phyloP scores from a whole-genome alignment of 148 eudicot species.

The Gaultheria prostrata region DNA sequence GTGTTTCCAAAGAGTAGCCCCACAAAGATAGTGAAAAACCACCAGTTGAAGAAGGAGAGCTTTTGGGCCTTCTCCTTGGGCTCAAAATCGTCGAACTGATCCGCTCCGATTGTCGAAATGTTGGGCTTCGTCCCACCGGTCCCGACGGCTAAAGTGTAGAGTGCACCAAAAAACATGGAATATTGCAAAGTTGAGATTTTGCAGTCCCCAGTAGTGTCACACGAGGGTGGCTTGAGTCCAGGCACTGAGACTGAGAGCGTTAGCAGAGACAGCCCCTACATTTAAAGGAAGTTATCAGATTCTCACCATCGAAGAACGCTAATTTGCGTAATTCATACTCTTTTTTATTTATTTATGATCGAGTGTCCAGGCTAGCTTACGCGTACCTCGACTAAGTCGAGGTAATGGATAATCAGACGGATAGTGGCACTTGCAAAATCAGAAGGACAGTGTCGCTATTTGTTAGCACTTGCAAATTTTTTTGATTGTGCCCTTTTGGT shows the following conservation, averaged over 20 bases:
- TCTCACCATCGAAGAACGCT: background rate
- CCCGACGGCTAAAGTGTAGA: slow-evolving; percentile 71
- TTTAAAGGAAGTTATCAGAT: background rate
- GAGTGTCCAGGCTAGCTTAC: fast-evolving
- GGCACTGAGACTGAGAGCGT: slow-evolving; percentile 66
- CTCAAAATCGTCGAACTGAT: slow-evolving; percentile 74
- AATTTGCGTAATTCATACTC: background rate
- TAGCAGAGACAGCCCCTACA: slow-evolving; percentile 65
- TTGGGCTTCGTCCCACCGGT: slow-evolving; percentile 90
- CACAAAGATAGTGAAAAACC: slow-evolving; percentile 82
- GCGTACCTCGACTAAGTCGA: no score
- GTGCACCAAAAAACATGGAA: slow-evolving; percentile 63
- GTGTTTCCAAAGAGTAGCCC: slow-evolving; percentile 84
- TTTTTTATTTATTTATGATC: no score
- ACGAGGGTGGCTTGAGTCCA: slow-evolving; percentile 53
- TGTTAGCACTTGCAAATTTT: no score
- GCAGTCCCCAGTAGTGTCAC: slow-evolving; percentile 42
- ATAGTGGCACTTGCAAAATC: no score
- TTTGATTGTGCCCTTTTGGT: no score
- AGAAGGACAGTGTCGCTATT: background rate
- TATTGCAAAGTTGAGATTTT: slow-evolving; percentile 55
- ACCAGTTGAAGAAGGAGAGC: slow-evolving; percentile 85
- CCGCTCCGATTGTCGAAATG: slow-evolving; percentile 78
- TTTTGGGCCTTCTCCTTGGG: slow-evolving; percentile 71
- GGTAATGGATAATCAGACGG: background rate